Evolutionary conservation across 1,284 basidiomycete species (phyloP).

Genomic region (Athelia psychrophila): DNA sequence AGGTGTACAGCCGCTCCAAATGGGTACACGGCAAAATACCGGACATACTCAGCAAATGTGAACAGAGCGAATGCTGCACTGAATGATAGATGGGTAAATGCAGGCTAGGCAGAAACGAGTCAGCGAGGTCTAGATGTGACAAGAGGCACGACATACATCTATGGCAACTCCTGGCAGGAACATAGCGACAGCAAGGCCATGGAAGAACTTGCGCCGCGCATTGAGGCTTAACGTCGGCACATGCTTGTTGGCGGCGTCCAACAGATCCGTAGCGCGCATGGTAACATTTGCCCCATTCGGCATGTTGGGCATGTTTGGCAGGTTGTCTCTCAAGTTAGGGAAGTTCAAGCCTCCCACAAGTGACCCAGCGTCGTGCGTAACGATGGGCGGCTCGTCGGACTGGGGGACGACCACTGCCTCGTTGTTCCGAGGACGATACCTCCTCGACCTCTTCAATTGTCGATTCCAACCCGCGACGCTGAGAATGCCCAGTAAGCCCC

Average conservation of each 20-base stretch:
- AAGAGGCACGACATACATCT: conserved; percentile 66
- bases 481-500: conserved; percentile 76
- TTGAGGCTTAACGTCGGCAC: conserved; percentile 91
- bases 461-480: conserved; percentile 94
- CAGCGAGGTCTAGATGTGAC: conserved; percentile 12
- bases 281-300: conserved; percentile 52
- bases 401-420: background rate
- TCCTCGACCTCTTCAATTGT: conserved; percentile 74
- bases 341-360: conserved; percentile 43
- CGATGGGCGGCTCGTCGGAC: conserved; percentile 22
- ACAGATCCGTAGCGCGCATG: conserved; percentile 73
- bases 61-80: conserved; percentile 92
- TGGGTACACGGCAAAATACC: conserved; percentile 98
- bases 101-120: conserved; percentile 62
- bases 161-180: conserved; percentile 91
- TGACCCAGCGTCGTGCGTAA: conserved; percentile 15
- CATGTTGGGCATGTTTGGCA: conserved; percentile 44
- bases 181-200: conserved; percentile 93
- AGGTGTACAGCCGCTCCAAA: conserved; percentile 93
- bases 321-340: conserved; percentile 19
- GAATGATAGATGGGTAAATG: conserved; percentile 94
- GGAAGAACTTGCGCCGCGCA: conserved; percentile 97
- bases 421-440: conserved; percentile 49
- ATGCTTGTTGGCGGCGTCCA: conserved; percentile 85
- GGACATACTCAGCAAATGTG: conserved; percentile 94